A percentile compares a stretch with the other conserved stretches of the same genome.
These are phyloP conservation scores for Heterobasidion occidentale DNA, from an alignment of 1,284 basidiomycete species.

Conservation along the genomic window DNA sequence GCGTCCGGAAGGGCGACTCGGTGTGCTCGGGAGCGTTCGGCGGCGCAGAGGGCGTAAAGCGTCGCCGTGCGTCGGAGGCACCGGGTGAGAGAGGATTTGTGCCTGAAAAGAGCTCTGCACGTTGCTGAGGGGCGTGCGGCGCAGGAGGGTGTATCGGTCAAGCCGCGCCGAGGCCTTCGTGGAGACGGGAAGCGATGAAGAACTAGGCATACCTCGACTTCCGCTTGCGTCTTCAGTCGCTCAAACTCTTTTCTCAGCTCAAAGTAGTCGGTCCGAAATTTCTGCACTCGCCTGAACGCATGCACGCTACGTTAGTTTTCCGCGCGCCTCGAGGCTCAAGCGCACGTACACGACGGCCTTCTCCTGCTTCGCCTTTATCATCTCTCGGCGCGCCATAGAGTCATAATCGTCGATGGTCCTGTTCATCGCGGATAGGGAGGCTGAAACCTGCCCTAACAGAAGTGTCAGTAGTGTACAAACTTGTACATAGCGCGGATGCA, in stretches of 20 bases:
- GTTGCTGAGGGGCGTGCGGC: conserved; percentile 28
- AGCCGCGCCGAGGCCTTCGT: background rate
- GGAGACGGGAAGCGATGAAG: background rate
- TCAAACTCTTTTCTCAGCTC: conserved; percentile 72
- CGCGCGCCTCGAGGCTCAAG: too few relatives aligned
- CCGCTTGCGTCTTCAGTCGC: conserved; percentile 36
- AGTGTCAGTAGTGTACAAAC: background rate
- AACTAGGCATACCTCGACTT: conserved; percentile 27
- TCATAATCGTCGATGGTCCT: conserved; percentile 94
- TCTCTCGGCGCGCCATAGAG: conserved; percentile 90
- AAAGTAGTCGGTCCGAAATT: conserved; percentile 69
- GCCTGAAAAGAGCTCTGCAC: conserved; percentile 51
- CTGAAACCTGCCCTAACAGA: conserved; percentile 84
- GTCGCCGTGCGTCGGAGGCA: conserved; percentile 49
- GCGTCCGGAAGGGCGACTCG: conserved; percentile 67
- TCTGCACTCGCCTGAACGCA: conserved; percentile 65
- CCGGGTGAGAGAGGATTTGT: conserved; percentile 29
- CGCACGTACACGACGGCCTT: conserved; percentile 79
- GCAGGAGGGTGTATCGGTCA: background rate
- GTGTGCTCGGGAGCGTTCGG: conserved; percentile 30
- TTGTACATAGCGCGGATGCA: background rate
- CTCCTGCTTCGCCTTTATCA: conserved; percentile 90
- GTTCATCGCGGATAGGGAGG: conserved; percentile 86
- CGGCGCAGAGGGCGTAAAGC: conserved; percentile 33
- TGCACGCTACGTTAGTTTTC: background rate